These are phyloP conservation scores for Strobilomyces echinocephalus DNA, from an alignment of 768 basidiomycete species.

Conservation along the genomic window DNA sequence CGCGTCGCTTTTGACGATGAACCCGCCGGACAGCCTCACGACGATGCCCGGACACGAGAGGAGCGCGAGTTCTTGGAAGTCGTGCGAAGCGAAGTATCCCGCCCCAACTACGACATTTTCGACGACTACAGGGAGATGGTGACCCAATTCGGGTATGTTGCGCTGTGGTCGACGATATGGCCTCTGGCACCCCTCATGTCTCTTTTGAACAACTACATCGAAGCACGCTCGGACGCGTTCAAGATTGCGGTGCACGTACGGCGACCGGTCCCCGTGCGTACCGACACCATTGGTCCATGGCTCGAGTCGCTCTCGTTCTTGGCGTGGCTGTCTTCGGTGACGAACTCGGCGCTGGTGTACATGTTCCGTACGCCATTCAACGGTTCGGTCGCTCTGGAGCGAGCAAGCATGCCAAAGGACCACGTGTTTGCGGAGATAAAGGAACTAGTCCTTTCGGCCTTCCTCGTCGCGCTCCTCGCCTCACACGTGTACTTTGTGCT, in stretches of 20 bases:
- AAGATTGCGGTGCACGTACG: slow-evolving; percentile 86
- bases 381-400: not conserved
- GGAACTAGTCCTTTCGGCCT: slow-evolving; percentile 55
- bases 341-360: slow-evolving; percentile 87
- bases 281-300: slow-evolving; percentile 94
- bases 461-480: slow-evolving; percentile 74
- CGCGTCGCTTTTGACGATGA: slow-evolving; percentile 72
- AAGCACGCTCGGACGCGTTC: slow-evolving; percentile 90
- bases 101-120: slow-evolving; percentile 79
- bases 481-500: slow-evolving; percentile 81
- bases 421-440: slow-evolving; percentile 36
- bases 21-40: slow-evolving; percentile 25
- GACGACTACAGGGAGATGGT: slow-evolving; percentile 96
- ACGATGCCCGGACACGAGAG: slow-evolving; percentile 39
- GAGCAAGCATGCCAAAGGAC: slow-evolving; percentile 7
- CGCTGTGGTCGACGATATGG: slow-evolving; percentile 92
- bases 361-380: slow-evolving; percentile 62
- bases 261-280: slow-evolving; percentile 80
- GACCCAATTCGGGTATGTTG: slow-evolving; percentile 90
- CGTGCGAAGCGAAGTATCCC: slow-evolving; percentile 68
- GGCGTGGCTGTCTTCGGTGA: slow-evolving; percentile 84
- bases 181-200: slow-evolving; percentile 88
- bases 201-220: slow-evolving; percentile 87
- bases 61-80: slow-evolving; percentile 78
- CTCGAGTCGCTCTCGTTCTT: slow-evolving; percentile 82